These are phyloP conservation scores for Podospora comata DNA, from an alignment of 495 filamentous ascomycete genomes.

Conservation along the genomic window DNA sequence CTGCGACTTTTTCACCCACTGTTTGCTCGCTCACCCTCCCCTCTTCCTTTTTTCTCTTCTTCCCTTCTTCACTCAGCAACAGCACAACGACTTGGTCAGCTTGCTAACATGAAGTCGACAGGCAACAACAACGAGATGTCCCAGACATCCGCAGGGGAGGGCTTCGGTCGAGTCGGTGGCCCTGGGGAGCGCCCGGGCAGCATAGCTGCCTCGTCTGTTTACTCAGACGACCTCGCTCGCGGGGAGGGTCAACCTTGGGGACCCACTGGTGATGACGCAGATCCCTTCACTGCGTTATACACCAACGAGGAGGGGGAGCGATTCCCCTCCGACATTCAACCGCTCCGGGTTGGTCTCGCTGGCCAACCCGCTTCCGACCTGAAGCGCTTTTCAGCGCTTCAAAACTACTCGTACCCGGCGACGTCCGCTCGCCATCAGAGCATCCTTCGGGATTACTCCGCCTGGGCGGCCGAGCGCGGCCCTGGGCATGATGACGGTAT, in stretches of 20 bases:
- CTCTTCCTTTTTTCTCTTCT: neutral
- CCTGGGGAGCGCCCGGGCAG: neutral
- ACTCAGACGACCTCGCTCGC: neutral
- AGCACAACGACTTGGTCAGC: too few relatives aligned
- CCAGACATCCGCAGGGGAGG: neutral
- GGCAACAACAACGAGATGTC: neutral
- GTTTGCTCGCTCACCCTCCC: neutral
- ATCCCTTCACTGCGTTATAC: neutral
- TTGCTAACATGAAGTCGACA: neutral
- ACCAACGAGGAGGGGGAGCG: neutral
- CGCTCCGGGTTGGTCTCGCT: neutral
- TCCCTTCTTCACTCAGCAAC: too few relatives aligned
- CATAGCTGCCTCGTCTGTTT: neutral
- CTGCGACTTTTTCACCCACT: neutral
- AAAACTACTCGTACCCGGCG: neutral
- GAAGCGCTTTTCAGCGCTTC: neutral
- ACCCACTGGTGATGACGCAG: neutral
- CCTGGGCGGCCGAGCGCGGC: neutral
- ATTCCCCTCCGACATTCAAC: neutral
- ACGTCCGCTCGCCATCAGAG: neutral
- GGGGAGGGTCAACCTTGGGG: neutral
- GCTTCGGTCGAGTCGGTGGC: neutral
- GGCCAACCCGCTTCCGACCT: neutral
- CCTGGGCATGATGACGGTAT: neutral
- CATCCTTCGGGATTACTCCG: neutral